Conservation (phyloP, 169 alveolate genomes). For the Cryptosporidium baileyi region DNA sequence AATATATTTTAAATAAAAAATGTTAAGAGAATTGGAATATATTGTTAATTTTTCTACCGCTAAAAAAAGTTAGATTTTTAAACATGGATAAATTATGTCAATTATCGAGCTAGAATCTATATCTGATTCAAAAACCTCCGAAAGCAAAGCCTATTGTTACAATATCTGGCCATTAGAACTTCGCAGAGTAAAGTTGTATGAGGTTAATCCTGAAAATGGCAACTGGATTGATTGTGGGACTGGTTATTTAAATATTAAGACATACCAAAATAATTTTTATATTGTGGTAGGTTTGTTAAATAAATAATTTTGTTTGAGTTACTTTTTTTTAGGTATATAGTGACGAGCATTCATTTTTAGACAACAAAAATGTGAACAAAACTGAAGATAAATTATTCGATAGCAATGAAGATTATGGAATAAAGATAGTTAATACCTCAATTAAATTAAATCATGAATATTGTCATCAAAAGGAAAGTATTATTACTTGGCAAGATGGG, state of each 20-base stretch:
- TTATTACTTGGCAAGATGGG: conserved; percentile 76
- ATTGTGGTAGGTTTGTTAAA: conserved; percentile 31
- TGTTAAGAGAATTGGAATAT: too few species aligned
- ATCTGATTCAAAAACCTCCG: not conserved
- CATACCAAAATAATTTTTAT: conserved; percentile 8
- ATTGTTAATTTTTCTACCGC: too few species aligned
- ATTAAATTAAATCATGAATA: conserved; percentile 39
- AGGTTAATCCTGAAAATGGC: conserved; percentile 71
- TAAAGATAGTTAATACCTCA: conserved; percentile 46
- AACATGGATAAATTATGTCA: conserved; percentile 34
- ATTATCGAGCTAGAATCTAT: not conserved
- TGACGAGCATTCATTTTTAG: not conserved
- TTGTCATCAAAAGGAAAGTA: conserved; percentile 69
- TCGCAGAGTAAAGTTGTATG: conserved; percentile 77
- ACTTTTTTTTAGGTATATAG: conserved; percentile 18
- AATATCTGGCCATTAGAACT: conserved; percentile 52
- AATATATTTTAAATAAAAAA: too few species aligned
- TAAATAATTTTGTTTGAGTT: too few species aligned
- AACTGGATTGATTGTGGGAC: conserved; percentile 70
- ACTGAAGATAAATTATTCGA: conserved; percentile 13
- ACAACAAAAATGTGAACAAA: not conserved
- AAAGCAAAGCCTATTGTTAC: not conserved
- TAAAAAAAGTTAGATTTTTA: too few species aligned
- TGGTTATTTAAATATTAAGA: conserved; percentile 23
- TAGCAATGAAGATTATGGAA: not conserved